Evolutionary conservation across 176 grass and related monocot species (phyloP).

Genomic region (Bonia amplexicaulis): DNA sequence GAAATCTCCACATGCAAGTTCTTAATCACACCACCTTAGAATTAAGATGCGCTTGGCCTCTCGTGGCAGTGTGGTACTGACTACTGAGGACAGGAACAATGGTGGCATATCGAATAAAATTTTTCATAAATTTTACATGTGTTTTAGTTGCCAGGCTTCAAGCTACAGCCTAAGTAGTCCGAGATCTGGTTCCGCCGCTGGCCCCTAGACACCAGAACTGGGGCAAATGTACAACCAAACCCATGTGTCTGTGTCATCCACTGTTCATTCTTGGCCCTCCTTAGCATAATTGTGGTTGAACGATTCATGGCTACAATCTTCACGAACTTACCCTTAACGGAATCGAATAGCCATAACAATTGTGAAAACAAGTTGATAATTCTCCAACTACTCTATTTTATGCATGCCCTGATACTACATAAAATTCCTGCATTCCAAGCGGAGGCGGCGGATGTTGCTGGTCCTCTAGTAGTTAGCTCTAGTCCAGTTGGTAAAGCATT

Average conservation of each 20-base stretch:
- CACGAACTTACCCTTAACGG: background rate
- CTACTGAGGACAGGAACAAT: background rate
- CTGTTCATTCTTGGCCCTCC: background rate
- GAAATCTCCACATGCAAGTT: background rate
- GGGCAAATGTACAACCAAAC: background rate
- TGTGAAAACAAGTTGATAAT: background rate
- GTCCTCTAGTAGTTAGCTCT: background rate
- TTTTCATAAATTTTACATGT: no score
- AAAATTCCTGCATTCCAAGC: no score
- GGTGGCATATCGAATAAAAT: background rate
- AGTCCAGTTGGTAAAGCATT: background rate
- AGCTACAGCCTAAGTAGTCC: no score
- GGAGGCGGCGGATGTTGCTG: no score
- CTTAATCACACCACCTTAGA: constrained; percentile 14
- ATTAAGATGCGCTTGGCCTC: background rate
- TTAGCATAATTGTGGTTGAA: background rate
- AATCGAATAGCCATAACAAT: background rate
- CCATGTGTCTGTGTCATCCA: background rate
- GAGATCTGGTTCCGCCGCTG: no score
- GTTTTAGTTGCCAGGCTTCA: no score
- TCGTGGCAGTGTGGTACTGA: background rate
- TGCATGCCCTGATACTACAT: no score
- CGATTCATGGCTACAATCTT: background rate
- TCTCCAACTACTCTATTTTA: no score
- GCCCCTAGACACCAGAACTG: background rate